Conservation (phyloP, 2,329 filamentous ascomycete genomes). For the Xylaria sp. region DNA sequence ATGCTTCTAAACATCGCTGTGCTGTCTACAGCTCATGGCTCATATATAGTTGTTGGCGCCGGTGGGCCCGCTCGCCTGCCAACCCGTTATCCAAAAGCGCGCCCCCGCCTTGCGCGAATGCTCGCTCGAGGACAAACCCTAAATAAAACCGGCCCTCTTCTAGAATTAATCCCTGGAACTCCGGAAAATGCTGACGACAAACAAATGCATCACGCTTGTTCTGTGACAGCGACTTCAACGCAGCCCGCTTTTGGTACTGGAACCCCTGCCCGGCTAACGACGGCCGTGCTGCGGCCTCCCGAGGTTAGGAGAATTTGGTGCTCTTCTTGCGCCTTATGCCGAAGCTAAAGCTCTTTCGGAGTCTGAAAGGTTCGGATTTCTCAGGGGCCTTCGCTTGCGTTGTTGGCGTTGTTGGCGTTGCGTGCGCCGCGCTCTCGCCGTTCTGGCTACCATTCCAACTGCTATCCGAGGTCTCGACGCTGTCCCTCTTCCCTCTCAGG, state of each 20-base stretch:
- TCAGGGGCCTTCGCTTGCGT: constrained; percentile 52
- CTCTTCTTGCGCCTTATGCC: constrained; percentile 78
- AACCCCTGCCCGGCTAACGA: neutral
- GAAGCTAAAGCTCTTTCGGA: constrained; percentile 73
- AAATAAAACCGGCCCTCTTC: neutral
- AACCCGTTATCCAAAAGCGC: constrained; percentile 13
- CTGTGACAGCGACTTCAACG: constrained; percentile 6
- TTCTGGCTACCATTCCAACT: constrained; percentile 48
- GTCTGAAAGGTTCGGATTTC: constrained; percentile 41
- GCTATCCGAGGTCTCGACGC: constrained; percentile 48
- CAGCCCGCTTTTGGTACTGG: neutral
- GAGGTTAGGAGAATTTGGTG: constrained; percentile 55
- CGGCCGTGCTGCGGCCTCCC: constrained; percentile 3
- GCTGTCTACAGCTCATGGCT: neutral
- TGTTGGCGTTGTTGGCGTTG: neutral
- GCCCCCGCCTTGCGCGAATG: constrained; percentile 1
- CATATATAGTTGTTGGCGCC: constrained; percentile 9
- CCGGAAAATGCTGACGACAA: constrained; percentile 34
- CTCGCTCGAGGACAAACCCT: constrained; percentile 6
- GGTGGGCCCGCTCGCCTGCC: neutral
- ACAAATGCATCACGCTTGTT: constrained; percentile 12
- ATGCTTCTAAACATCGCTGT: constrained; percentile 16
- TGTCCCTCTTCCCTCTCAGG: constrained; percentile 58
- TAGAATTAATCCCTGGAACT: constrained; percentile 26
- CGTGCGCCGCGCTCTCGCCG: constrained; percentile 39